A percentile compares a stretch with the other conserved stretches of the same genome.
phyloP scores from a whole-genome alignment of 179 eudicot species.

The Beta lomatogona region DNA sequence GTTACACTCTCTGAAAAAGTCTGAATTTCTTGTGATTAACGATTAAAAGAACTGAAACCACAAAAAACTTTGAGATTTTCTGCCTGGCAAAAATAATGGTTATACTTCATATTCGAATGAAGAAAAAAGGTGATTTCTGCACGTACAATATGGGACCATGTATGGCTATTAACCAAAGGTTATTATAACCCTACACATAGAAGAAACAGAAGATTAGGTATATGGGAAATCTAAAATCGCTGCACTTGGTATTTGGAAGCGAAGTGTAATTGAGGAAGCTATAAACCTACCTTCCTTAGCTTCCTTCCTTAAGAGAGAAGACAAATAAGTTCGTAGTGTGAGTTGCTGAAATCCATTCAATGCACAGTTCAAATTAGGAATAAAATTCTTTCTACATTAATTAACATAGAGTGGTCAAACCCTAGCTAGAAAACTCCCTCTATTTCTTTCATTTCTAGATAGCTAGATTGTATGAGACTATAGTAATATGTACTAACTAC shows the following conservation, averaged over 20 bases:
- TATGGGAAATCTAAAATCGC: neutral
- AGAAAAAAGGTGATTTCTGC: too few species aligned
- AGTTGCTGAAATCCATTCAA: conserved; percentile 6
- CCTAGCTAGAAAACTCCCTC: neutral
- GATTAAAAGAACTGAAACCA: too few species aligned
- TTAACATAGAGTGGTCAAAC: conserved; percentile 8
- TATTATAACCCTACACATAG: neutral
- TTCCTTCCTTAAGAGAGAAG: neutral
- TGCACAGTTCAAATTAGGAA: conserved; percentile 1
- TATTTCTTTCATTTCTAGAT: neutral
- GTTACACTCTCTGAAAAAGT: too few species aligned
- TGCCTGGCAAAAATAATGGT: too few species aligned
- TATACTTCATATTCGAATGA: too few species aligned
- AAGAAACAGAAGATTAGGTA: neutral
- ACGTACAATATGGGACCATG: neutral
- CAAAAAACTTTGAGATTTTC: too few species aligned
- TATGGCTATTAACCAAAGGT: neutral
- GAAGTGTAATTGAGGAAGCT: conserved; percentile 2
- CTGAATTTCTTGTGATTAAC: too few species aligned
- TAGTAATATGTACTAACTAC: neutral
- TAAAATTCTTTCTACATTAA: neutral
- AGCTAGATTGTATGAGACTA: neutral
- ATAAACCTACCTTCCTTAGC: neutral
- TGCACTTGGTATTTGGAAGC: neutral
- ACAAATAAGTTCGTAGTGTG: neutral